phyloP scores from a whole-genome alignment of 805 yeast genomes.

The Lipomyces kockii region DNA sequence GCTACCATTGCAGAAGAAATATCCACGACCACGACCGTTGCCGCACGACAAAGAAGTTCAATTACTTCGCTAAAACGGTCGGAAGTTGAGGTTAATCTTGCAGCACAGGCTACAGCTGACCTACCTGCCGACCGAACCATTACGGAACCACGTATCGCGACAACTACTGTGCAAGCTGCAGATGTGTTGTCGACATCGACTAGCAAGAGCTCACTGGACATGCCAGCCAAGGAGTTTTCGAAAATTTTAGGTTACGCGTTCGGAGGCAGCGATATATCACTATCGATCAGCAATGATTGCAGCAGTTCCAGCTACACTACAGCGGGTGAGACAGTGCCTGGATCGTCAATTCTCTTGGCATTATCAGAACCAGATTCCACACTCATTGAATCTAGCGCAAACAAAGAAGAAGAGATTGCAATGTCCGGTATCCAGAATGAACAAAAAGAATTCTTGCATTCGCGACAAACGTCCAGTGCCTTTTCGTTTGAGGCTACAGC shows the following conservation, averaged over 20 bases:
- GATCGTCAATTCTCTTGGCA: background rate
- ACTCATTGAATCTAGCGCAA: background rate
- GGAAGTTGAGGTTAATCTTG: background rate
- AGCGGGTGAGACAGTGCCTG: background rate
- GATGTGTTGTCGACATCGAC: background rate
- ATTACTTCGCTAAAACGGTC: background rate
- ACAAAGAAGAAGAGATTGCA: background rate
- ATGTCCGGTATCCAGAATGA: background rate
- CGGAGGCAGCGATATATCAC: background rate
- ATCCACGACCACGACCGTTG: background rate
- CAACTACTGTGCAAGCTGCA: background rate
- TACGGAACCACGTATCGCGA: background rate
- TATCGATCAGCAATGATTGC: background rate
- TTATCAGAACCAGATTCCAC: background rate
- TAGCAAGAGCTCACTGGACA: background rate
- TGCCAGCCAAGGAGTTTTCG: background rate
- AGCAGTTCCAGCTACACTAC: background rate
- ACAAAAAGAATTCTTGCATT: background rate
- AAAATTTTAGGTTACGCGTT: background rate
- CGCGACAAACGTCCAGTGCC: constrained; percentile 16
- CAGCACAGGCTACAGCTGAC: background rate
- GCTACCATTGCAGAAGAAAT: background rate
- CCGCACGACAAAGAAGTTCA: background rate
- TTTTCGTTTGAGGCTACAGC: constrained; percentile 22
- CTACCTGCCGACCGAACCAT: background rate